Conservation (phyloP, 2,329 filamentous ascomycete species). For the Diaporthe velutina region DNA sequence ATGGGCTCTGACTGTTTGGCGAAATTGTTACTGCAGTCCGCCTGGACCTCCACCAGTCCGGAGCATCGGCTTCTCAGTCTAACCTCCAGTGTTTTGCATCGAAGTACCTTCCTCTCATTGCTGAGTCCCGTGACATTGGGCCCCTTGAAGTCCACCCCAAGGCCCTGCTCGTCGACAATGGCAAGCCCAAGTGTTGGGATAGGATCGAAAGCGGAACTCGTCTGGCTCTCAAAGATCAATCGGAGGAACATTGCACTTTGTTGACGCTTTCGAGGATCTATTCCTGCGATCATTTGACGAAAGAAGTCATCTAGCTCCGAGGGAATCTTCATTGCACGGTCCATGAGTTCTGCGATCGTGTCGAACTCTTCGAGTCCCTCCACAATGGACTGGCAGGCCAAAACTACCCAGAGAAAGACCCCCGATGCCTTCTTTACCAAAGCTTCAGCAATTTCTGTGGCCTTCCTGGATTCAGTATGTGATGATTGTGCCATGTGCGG, state of each 20-base stretch:
- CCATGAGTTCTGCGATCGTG: not conserved
- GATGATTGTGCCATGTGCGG: not conserved
- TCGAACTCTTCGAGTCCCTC: not conserved
- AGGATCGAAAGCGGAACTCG: accelerated
- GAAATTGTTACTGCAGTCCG: not conserved
- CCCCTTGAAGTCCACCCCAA: not conserved
- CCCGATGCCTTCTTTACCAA: not conserved
- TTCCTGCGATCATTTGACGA: not conserved
- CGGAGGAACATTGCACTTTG: not conserved
- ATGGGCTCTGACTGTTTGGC: not conserved
- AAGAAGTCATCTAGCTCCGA: not conserved
- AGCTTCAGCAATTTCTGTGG: not conserved
- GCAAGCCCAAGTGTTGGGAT: not conserved
- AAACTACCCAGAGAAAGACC: not conserved
- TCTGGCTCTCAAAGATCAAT: not conserved
- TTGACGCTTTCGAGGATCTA: not conserved
- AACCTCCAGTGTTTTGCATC: not conserved
- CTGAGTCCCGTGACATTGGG: not conserved
- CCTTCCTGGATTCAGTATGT: not conserved
- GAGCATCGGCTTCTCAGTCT: not conserved
- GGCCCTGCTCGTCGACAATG: not conserved
- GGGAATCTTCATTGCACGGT: not conserved
- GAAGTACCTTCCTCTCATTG: too few relatives aligned
- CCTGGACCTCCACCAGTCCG: not conserved
- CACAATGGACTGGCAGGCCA: not conserved